Evolutionary conservation across 2,329 filamentous ascomycete species (phyloP), one percentile per base, ranked within the genome.

Genomic region (Leptosphaerulina australis): DNA sequence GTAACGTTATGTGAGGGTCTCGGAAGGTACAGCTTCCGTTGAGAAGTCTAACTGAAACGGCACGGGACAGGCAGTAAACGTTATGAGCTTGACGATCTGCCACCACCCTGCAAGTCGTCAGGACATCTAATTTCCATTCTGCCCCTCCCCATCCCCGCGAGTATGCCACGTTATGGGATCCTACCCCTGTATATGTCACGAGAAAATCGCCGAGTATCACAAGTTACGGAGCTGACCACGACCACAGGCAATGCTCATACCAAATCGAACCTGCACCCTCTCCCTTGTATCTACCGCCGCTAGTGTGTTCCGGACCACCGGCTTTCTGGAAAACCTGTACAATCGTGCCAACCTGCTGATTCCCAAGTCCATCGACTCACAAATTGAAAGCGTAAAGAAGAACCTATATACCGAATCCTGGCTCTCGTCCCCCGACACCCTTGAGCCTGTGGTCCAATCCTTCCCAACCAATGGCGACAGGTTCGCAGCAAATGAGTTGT

Each of bases 381-480:
- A 85, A 62, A 79, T 96, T 33, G 76, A 76, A 12, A 83, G 84
- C 64, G 81, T 87, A 2, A 86, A 88, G 35, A 73, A 72, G 10
- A 83, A 85, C 56, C 77, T 93, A 44, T 95, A 93, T 70, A 79
- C 82, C 0, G 66, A 78, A 2, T 73, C 76, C 11, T 96, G 85
- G 80, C 81, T 94, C 6, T 63, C 72, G 18, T 67, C 71, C 4
- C 83, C 86, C 0, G 89, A 93, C 71, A 78, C 58, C 0, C 58
- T 68, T 11, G 74, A 78, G 39, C 68, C 61, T 35, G 67, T 73
- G 2, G 67, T 74, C 48, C 61, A 77, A 28, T 73, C 71, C 7
- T 96, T 94, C 70, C 81, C 81, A 4, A 90, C 80, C 43, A 94
- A 93, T 67, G 91, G 85, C 50, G 88, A 94, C 75, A 86, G 91